Percentiles rank a stretch among this genome's conserved stretches.
Conservation (phyloP, 495 filamentous ascomycete species). For the Lophium mytilinum region DNA sequence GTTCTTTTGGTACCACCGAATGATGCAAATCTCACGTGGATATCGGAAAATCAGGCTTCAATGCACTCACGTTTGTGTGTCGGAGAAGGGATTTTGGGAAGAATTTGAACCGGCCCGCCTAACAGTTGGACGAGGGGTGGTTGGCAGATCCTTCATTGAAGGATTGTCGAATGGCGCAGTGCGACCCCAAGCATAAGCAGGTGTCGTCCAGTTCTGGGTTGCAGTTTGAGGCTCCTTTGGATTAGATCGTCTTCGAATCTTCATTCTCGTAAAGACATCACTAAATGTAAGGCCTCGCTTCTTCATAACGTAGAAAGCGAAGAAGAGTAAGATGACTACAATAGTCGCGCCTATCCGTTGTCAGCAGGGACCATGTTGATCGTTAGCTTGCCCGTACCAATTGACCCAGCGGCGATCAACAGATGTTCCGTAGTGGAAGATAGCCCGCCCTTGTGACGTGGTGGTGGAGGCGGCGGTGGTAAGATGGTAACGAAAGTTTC, state of each 20-base stretch:
- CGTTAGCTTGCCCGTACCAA: slow-evolving; percentile 8
- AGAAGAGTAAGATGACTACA: slow-evolving; percentile 18
- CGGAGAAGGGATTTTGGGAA: slow-evolving; percentile 16
- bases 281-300: slow-evolving; percentile 14
- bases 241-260: slow-evolving; percentile 10
- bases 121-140: slow-evolving; percentile 2
- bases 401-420: slow-evolving; percentile 26
- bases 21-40: no score
- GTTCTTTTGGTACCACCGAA: no score
- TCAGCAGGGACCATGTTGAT: not conserved
- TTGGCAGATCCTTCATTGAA: slow-evolving; percentile 2
- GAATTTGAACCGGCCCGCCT: slow-evolving; percentile 16
- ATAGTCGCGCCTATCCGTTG: slow-evolving; percentile 16
- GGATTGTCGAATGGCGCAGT: slow-evolving; percentile 1
- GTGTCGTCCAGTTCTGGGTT: slow-evolving; percentile 5
- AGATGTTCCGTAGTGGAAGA: slow-evolving; percentile 21
- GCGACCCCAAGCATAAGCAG: not conserved
- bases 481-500: slow-evolving; percentile 2
- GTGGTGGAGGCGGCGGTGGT: slow-evolving; percentile 2
- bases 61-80: slow-evolving; percentile 15
- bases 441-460: slow-evolving; percentile 11
- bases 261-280: slow-evolving; percentile 3
- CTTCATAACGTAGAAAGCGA: slow-evolving; percentile 22
- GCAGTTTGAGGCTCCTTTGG: slow-evolving; percentile 7
- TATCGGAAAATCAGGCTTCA: not conserved